Percentiles rank a stretch among this genome's conserved stretches.
phyloP scores from a whole-genome alignment of 1,284 basidiomycete genomes.

The Xerocomus nothofagi region DNA sequence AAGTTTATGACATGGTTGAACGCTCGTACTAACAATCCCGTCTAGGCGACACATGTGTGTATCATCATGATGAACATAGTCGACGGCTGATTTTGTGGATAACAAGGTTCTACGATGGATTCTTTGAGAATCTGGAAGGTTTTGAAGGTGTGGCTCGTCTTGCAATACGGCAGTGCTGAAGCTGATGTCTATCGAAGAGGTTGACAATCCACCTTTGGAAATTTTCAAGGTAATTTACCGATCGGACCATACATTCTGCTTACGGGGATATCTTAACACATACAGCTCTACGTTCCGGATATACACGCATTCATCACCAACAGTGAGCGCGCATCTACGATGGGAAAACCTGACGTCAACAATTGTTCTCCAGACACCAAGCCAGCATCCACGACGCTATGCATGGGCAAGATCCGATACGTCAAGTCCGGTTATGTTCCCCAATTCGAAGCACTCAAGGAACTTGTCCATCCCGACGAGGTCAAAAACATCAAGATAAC shows the following conservation, averaged over 20 bases:
- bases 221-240: slow-evolving; percentile 26
- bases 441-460: slow-evolving; percentile 60
- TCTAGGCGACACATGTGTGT: slow-evolving; percentile 31
- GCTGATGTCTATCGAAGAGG: slow-evolving; percentile 17
- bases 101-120: slow-evolving; percentile 28
- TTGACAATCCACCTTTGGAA: slow-evolving; percentile 25
- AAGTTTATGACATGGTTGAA: slow-evolving; percentile 56
- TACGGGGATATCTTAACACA: neutral
- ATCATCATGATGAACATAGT: neutral
- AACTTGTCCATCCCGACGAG: slow-evolving; percentile 55
- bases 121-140: slow-evolving; percentile 28
- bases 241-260: neutral
- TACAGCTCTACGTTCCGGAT: slow-evolving; percentile 41
- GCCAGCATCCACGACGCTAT: slow-evolving; percentile 48
- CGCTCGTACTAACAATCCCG: slow-evolving; percentile 5
- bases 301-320: slow-evolving; percentile 56
- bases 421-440: slow-evolving; percentile 64
- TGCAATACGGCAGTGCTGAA: neutral
- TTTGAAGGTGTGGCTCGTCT: slow-evolving; percentile 24
- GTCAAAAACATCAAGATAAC: slow-evolving; percentile 72
- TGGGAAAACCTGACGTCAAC: slow-evolving; percentile 35
- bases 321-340: slow-evolving; percentile 38
- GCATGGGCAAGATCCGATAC: slow-evolving; percentile 61
- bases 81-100: slow-evolving; percentile 2
- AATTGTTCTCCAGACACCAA: slow-evolving; percentile 42